Percentiles rank a stretch among this genome's conserved stretches.
These are phyloP conservation scores for Pythium pyrilobum DNA, from an alignment of 352 stramenopile species.

Conservation along the genomic window DNA sequence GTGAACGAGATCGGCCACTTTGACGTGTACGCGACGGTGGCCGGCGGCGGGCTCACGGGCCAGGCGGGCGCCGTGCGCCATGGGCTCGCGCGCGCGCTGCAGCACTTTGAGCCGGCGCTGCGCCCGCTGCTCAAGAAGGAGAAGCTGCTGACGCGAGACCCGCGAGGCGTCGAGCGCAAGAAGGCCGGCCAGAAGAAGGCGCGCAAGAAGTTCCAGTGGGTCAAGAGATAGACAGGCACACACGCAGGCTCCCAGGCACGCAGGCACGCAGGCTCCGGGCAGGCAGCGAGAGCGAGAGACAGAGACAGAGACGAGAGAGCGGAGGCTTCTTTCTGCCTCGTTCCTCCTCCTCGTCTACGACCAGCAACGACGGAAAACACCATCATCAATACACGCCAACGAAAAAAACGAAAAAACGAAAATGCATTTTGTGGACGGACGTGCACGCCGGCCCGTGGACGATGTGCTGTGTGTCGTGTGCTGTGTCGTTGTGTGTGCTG, in stretches of 20 bases:
- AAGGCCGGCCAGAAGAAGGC: slow-evolving; percentile 95
- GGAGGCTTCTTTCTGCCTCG: too few species aligned
- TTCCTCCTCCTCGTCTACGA: too few species aligned
- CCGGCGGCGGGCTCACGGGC: slow-evolving; percentile 90
- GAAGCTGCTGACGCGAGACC: slow-evolving; percentile 92
- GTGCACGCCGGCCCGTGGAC: too few species aligned
- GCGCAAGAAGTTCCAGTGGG: slow-evolving; percentile 97
- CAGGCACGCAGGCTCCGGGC: neutral
- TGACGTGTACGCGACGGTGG: slow-evolving; percentile 90
- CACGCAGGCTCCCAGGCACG: neutral
- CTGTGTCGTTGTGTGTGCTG: neutral
- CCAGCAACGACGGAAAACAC: too few species aligned
- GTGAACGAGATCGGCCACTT: slow-evolving; percentile 78
- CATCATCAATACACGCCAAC: too few species aligned
- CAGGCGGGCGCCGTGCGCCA: slow-evolving; percentile 93
- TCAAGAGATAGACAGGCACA: slow-evolving; percentile 90
- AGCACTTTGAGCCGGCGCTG: slow-evolving; percentile 92
- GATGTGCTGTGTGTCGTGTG: too few species aligned
- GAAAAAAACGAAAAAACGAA: too few species aligned
- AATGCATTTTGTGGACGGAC: too few species aligned
- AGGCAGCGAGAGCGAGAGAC: too few species aligned
- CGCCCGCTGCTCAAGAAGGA: slow-evolving; percentile 90
- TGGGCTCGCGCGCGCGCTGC: slow-evolving; percentile 90
- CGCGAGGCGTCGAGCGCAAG: slow-evolving; percentile 96
- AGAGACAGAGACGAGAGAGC: too few species aligned